Evolutionary conservation across 2,329 filamentous ascomycete species (phyloP).

Genomic region (Colletotrichum phormii): DNA sequence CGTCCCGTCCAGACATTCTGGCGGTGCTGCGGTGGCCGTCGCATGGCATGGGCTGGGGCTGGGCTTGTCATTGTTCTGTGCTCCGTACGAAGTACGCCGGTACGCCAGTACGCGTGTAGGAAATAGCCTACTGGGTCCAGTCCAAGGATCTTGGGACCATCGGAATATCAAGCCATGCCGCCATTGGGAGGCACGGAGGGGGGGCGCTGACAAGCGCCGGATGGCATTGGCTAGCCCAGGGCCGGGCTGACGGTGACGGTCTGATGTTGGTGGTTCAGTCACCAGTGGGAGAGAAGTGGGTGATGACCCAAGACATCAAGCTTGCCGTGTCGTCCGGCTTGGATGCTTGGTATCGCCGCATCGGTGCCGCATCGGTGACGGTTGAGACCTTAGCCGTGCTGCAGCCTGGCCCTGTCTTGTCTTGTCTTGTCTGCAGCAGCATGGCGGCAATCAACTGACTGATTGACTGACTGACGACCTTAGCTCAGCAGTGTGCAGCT

Average conservation of each 20-base stretch:
- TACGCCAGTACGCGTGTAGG: not conserved
- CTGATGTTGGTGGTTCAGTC: not conserved
- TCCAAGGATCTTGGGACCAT: not conserved
- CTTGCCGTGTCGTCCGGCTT: constrained; percentile 19
- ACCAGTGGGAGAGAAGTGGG: not conserved
- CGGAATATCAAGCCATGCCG: not conserved
- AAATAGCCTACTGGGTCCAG: constrained; percentile 16
- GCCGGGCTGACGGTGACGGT: not conserved
- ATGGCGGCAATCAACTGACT: not conserved
- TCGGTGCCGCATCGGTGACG: not conserved
- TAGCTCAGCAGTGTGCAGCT: not conserved
- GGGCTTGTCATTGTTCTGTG: not conserved
- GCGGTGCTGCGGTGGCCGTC: not conserved
- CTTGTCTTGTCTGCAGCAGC: not conserved
- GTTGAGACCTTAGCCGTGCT: not conserved
- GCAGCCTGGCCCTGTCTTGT: no score
- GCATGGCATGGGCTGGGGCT: not conserved
- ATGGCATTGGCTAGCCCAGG: not conserved
- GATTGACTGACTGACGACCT: not conserved
- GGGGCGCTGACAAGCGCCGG: constrained; percentile 1
- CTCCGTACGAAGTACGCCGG: not conserved
- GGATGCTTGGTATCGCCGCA: constrained; percentile 12
- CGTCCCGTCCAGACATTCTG: not conserved
- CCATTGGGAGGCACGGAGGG: not conserved
- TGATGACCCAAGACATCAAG: constrained; percentile 2